Conservation (phyloP, 371 early-diverging fungal genomes). For the Mucor indicus region DNA sequence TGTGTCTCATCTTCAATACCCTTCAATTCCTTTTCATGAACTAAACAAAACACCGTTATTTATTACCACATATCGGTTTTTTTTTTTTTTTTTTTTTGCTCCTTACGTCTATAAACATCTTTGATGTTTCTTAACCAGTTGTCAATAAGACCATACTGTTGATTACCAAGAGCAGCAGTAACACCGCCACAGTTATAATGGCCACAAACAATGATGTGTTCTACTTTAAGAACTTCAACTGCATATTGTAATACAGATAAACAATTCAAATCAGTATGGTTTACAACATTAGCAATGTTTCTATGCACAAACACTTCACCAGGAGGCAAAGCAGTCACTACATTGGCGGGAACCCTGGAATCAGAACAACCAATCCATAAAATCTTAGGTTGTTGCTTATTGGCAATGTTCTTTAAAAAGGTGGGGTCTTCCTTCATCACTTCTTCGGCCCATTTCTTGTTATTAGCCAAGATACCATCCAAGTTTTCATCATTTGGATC, state of each 20-base stretch:
- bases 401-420: conserved; percentile 49
- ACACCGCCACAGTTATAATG: conserved; percentile 92
- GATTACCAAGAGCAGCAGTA: conserved; percentile 59
- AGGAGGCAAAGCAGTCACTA: conserved; percentile 57
- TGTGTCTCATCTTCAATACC: conserved; percentile 33
- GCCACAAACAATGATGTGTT: conserved; percentile 89
- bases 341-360: conserved; percentile 82
- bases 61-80: too few species aligned
- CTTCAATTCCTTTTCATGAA: conserved; percentile 52
- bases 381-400: conserved; percentile 82
- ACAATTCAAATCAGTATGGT: conserved; percentile 71
- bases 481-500: conserved; percentile 21
- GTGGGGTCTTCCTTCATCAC: conserved; percentile 34
- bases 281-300: conserved; percentile 93
- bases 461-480: conserved; percentile 26
- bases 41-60: too few species aligned
- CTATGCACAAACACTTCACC: conserved; percentile 95
- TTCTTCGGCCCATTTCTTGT: conserved; percentile 35
- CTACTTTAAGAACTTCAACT: conserved; percentile 86
- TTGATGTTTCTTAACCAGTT: conserved; percentile 82
- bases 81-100: too few species aligned
- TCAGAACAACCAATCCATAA: conserved; percentile 93
- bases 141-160: conserved; percentile 77
- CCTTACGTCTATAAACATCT: conserved; percentile 65
- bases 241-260: conserved; percentile 92